These are phyloP conservation scores for Blastobotrys proliferans DNA, from an alignment of 1,139 yeast species.

Conservation along the genomic window DNA sequence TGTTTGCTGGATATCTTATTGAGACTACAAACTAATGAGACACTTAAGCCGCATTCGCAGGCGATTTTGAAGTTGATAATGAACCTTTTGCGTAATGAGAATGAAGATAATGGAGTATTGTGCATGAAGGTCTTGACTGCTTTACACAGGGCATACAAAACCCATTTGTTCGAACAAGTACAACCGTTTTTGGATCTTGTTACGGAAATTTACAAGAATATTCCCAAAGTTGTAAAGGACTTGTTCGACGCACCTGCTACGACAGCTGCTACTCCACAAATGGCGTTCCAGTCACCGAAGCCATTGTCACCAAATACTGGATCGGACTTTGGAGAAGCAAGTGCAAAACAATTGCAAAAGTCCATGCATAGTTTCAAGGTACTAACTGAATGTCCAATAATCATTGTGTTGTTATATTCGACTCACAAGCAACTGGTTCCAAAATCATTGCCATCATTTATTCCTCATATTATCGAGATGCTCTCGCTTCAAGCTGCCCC, in stretches of 20 bases:
- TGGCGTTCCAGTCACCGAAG: conserved; percentile 37
- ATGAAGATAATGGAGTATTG: conserved; percentile 92
- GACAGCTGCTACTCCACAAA: conserved; percentile 27
- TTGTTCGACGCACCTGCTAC: conserved; percentile 43
- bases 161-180: conserved; percentile 64
- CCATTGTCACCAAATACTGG: conserved; percentile 44
- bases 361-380: conserved; percentile 85
- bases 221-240: conserved; percentile 69
- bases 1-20: conserved; percentile 75
- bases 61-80: conserved; percentile 60
- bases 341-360: conserved; percentile 42
- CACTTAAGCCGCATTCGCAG: conserved; percentile 67
- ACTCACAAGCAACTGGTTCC: conserved; percentile 76
- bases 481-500: conserved; percentile 72
- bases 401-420: conserved; percentile 87
- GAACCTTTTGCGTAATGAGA: conserved; percentile 62
- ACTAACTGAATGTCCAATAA: conserved; percentile 93
- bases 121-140: conserved; percentile 89
- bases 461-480: conserved; percentile 77
- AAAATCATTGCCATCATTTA: conserved; percentile 66
- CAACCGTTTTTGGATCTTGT: conserved; percentile 76
- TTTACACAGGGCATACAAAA: conserved; percentile 80
- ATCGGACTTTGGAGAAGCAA: conserved; percentile 32
- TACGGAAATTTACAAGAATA: conserved; percentile 71
- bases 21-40: conserved; percentile 77